Conservation (phyloP, 352 stramenopile genomes). For the Pythium pyrilobum region DNA sequence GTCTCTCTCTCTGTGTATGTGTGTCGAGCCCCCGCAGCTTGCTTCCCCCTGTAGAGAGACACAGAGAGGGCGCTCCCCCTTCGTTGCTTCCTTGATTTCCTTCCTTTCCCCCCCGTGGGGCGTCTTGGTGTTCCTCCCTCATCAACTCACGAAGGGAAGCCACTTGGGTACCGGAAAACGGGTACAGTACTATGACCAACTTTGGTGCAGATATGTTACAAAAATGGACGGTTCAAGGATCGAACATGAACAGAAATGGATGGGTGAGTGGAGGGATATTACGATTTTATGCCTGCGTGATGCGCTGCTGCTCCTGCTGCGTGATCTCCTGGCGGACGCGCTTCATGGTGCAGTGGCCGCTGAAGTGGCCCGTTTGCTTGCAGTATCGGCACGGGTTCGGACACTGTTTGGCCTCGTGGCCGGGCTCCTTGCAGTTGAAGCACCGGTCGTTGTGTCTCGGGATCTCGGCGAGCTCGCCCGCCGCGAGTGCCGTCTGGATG, state of each 20-base stretch:
- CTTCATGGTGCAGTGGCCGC: constrained; percentile 68
- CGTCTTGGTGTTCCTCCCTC: constrained; percentile 1
- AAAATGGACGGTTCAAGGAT: not conserved
- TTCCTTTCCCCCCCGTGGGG: not conserved
- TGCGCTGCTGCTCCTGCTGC: constrained; percentile 37
- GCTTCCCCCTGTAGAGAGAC: no score
- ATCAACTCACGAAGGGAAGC: constrained; percentile 11
- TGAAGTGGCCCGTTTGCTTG: constrained; percentile 69
- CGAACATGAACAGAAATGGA: no score
- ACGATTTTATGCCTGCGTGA: constrained; percentile 44
- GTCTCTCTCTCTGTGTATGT: not conserved
- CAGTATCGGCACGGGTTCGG: constrained; percentile 76
- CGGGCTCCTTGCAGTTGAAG: constrained; percentile 83
- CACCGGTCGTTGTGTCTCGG: constrained; percentile 50
- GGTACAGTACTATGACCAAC: not conserved
- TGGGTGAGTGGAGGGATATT: no score
- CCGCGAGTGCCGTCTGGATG: constrained; percentile 37
- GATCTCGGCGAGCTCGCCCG: constrained; percentile 37
- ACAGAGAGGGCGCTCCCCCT: no score
- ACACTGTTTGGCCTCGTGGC: constrained; percentile 74
- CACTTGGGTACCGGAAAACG: constrained; percentile 14
- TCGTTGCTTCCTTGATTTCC: no score
- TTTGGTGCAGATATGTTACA: not conserved
- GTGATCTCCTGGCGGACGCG: constrained; percentile 40
- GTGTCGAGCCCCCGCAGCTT: not conserved